A percentile compares a stretch with the other conserved stretches of the same genome.
These are phyloP conservation scores for Aspergillus cejpii DNA, from an alignment of 2,329 filamentous ascomycete genomes.

Conservation along the genomic window DNA sequence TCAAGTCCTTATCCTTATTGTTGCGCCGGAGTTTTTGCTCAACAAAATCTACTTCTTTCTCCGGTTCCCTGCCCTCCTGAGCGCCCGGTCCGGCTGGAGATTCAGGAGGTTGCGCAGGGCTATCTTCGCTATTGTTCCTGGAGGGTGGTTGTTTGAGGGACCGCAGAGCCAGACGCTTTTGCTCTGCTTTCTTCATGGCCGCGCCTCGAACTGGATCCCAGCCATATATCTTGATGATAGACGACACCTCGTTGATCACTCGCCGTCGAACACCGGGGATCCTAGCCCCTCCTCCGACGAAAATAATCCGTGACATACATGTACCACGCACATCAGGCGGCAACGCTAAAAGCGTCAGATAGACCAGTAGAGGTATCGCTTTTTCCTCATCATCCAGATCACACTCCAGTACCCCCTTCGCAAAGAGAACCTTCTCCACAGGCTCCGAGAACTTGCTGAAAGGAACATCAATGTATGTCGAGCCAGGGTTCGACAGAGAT, in stretches of 20 bases:
- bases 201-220: conserved; percentile 74
- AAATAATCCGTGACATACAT: conserved; percentile 83
- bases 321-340: conserved; percentile 74
- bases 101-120: conserved; percentile 11
- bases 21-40: conserved; percentile 36
- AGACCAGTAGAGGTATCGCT: conserved; percentile 68
- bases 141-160: conserved; percentile 21
- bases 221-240: conserved; percentile 59
- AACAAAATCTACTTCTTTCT: conserved; percentile 44
- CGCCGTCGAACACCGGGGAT: conserved; percentile 74
- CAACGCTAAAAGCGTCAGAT: conserved; percentile 65
- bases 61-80: conserved; percentile 15
- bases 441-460: conserved; percentile 66
- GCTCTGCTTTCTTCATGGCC: conserved; percentile 47
- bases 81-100: conserved; percentile 14
- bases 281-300: conserved; percentile 72
- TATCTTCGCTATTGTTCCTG: conserved; percentile 7
- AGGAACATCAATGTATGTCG: conserved; percentile 51
- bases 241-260: conserved; percentile 66
- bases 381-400: conserved; percentile 83
- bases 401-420: conserved; percentile 43
- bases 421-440: conserved; percentile 70
- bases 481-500: conserved; percentile 37
- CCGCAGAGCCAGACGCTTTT: conserved; percentile 42
- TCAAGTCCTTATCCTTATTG: conserved; percentile 31